Evolutionary conservation across 129 eudicot genomes (phyloP), one percentile per base, ranked within the genome.

Genomic region (Saussurea involucrata): DNA sequence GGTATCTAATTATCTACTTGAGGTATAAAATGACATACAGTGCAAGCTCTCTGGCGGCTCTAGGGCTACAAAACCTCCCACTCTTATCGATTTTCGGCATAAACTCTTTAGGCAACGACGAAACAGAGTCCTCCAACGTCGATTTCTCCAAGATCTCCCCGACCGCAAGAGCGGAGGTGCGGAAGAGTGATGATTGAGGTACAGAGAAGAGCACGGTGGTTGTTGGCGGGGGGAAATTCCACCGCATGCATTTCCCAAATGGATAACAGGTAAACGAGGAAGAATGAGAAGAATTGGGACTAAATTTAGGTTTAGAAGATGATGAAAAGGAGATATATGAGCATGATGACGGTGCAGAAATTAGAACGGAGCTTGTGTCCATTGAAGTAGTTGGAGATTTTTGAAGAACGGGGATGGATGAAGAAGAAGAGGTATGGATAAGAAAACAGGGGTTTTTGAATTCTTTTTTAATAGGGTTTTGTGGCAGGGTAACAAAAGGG

Each of bases 1-100:
- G 58, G 21, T 49, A 17, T 49, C 22, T 17, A 53, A 53, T 21
- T 10, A 18, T 12, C 6, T 6, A 27, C 4, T 71, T 25, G 18
- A n/a, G 8, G 5, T 11, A 20, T 17, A 66, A 37, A 33, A 4
- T 9, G 29, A 75, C 85, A 21, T 83, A 90, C 95, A 93, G 37
- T 33, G 98, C 98, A 49, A 93, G 98, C 84, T 93, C 98, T 70
- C 98, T 81, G 57, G 98, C 98, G n/a, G 98, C 98, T 83, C 98
- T 85, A 71, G 98, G 98, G 22, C 98, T 93, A 82, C 97, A 88
- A 86, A 93, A 93, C 82, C 95, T 88, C 55, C 98, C 98, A 60
- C 88, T 93, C 76, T 90, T 90, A 72, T 93, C 98, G 29, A 90
- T 71, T 84, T 87, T 90, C 12, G 98, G 98, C 76, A 90, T 81